These are phyloP conservation scores for Plasmodium vivax DNA, from an alignment of 169 alveolate genomes.

Conservation along the genomic window DNA sequence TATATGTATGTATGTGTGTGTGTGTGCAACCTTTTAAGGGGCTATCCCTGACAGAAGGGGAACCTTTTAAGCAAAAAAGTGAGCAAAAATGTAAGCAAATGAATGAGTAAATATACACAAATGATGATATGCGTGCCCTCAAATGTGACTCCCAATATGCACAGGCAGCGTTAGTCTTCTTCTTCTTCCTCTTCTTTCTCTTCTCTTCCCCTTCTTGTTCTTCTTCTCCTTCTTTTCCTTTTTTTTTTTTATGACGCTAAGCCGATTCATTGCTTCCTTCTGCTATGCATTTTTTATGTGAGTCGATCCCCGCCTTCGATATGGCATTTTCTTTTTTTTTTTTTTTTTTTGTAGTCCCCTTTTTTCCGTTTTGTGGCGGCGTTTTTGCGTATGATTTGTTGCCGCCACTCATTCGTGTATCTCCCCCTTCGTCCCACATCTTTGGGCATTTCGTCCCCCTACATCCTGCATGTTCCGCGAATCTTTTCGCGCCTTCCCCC, in stretches of 20 bases:
- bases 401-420: neutral
- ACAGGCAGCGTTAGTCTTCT: neutral
- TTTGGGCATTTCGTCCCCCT: neutral
- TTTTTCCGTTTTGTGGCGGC: neutral
- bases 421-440: neutral
- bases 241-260: too few relatives aligned
- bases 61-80: neutral
- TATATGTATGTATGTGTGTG: neutral
- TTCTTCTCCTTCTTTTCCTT: too few relatives aligned
- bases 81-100: neutral
- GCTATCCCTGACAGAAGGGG: neutral
- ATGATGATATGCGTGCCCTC: neutral
- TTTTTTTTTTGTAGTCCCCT: neutral
- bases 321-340: neutral
- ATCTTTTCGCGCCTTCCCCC: neutral
- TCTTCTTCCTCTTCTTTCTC: neutral
- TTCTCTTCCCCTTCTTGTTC: too few relatives aligned
- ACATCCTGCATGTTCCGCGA: neutral
- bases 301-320: too few relatives aligned
- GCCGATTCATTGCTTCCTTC: too few relatives aligned
- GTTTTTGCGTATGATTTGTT: neutral
- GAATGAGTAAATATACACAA: neutral
- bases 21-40: neutral
- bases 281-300: too few relatives aligned
- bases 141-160: neutral